Percentiles rank a stretch among this genome's conserved stretches.
phyloP scores from a whole-genome alignment of 108 stramenopile genomes.

The Cyclotella atomus region DNA sequence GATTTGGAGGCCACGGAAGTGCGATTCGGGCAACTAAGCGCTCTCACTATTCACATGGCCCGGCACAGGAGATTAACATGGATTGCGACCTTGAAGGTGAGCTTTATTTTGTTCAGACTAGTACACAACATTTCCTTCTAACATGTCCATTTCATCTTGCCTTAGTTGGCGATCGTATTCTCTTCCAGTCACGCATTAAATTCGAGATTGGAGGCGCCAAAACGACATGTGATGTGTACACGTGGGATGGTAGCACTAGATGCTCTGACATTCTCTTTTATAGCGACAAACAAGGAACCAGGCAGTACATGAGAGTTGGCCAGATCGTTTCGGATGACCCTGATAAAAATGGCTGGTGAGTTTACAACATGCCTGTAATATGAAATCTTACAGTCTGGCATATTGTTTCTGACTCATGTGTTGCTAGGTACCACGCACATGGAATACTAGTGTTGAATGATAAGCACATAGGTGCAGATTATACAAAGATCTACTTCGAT shows the following conservation, averaged over 20 bases:
- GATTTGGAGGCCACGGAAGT: conserved; percentile 31
- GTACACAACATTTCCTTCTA: background rate
- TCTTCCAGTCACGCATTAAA: conserved; percentile 33
- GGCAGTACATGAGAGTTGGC: conserved; percentile 23
- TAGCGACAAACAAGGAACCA: conserved; percentile 9
- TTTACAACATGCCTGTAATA: background rate
- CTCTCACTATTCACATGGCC: conserved; percentile 27
- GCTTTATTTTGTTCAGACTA: background rate
- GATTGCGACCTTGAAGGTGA: conserved; percentile 32
- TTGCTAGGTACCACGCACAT: conserved; percentile 38
- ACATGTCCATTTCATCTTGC: background rate
- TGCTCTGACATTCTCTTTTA: conserved; percentile 40
- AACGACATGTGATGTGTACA: conserved; percentile 24
- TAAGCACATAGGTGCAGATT: conserved; percentile 18
- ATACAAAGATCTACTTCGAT: conserved; percentile 37
- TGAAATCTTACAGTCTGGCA: background rate
- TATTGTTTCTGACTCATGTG: background rate
- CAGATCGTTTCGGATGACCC: conserved; percentile 26
- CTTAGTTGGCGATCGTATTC: conserved; percentile 38
- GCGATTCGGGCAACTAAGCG: conserved; percentile 25
- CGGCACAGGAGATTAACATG: conserved; percentile 25
- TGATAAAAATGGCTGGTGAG: conserved; percentile 46
- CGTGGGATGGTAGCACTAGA: conserved; percentile 26
- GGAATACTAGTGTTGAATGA: conserved; percentile 20
- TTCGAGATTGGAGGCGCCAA: conserved; percentile 18